Percentiles rank a stretch among this genome's conserved stretches.
Conservation (phyloP, 2,329 filamentous ascomycete species). For the Nigrospora oryzae region DNA sequence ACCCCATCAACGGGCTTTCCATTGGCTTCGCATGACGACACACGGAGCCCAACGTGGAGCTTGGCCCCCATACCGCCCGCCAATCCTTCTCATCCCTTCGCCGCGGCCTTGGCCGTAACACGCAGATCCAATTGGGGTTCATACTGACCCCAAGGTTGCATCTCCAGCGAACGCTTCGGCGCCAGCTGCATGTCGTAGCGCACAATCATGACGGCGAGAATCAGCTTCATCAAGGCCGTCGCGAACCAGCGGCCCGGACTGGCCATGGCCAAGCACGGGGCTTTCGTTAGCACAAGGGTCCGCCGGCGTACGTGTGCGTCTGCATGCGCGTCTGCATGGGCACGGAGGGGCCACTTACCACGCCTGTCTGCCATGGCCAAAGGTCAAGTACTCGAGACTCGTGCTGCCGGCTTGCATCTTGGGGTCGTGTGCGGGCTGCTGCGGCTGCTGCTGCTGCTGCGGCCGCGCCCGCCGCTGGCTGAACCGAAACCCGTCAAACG, state of each 20-base stretch:
- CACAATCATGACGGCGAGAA: background rate
- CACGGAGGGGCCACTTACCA: background rate
- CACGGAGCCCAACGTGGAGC: no score
- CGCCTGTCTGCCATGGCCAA: conserved; percentile 1
- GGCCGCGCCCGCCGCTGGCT: background rate
- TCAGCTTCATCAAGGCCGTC: conserved; percentile 1
- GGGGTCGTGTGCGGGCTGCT: background rate
- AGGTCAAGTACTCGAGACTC: background rate
- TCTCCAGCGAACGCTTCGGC: background rate
- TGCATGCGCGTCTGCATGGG: background rate
- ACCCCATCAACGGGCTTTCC: no score
- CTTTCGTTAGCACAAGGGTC: no score
- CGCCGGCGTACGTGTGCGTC: no score
- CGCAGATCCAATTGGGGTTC: background rate
- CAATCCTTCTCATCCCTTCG: background rate
- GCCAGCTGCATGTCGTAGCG: conserved; percentile 1
- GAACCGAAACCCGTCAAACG: conserved; percentile 3
- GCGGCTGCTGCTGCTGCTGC: no score
- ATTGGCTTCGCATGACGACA: no score
- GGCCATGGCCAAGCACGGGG: no score
- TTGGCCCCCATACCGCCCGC: no score
- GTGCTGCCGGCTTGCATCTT: background rate
- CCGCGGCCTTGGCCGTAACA: background rate
- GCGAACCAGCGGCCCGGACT: conserved; percentile 3
- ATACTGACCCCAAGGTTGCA: background rate